Evolutionary conservation across 2,329 filamentous ascomycete species (phyloP).

Genomic region (Aspergillus persii): DNA sequence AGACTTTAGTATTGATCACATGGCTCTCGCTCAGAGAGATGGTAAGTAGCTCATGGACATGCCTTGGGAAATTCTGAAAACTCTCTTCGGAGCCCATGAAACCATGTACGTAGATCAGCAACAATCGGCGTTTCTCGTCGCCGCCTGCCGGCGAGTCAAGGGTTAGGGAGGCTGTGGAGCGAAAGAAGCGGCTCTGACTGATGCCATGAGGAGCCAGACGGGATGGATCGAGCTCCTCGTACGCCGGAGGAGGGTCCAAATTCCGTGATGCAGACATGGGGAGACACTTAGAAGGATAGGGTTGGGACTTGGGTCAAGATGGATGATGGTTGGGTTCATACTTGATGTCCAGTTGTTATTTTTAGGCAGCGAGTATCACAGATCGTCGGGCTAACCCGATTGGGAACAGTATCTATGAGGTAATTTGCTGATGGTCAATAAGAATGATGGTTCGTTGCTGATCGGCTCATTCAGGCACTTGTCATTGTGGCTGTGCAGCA

Average conservation of each 20-base stretch:
- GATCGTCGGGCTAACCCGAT: neutral
- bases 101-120: constrained; percentile 83
- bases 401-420: neutral
- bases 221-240: neutral
- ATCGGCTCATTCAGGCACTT: neutral
- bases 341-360: neutral
- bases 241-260: neutral
- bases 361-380: neutral
- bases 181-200: neutral
- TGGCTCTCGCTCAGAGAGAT: constrained; percentile 68
- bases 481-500: neutral
- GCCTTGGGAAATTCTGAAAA: constrained; percentile 82
- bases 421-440: neutral
- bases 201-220: neutral
- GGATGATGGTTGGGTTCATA: neutral
- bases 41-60: constrained; percentile 74
- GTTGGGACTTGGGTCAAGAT: neutral
- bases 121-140: constrained; percentile 51
- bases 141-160: neutral
- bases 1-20: constrained; percentile 75
- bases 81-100: constrained; percentile 87
- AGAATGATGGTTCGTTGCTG: neutral
- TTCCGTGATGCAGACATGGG: neutral
- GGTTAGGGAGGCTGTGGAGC: neutral
- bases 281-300: neutral